A percentile compares a stretch with the other conserved stretches of the same genome.
These are phyloP conservation scores for Eucalyptus regnans DNA, from an alignment of 345 rosid species.

Conservation along the genomic window DNA sequence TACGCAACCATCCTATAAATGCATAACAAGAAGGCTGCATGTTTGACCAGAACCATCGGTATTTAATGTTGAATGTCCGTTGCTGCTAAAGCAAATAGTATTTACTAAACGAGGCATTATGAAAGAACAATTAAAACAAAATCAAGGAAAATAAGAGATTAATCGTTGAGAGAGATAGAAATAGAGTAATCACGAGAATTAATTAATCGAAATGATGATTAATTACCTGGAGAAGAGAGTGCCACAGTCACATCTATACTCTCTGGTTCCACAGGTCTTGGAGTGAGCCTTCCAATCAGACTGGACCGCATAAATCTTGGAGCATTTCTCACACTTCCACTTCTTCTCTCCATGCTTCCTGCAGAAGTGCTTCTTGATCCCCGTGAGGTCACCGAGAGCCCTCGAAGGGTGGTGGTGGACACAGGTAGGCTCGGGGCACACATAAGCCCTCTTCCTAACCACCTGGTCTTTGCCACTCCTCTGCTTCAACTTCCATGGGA, in stretches of 20 bases:
- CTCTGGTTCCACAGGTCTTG: constrained; percentile 90
- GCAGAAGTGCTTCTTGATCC: constrained; percentile 88
- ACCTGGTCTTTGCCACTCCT: constrained; percentile 23
- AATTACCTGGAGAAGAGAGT: constrained; percentile 78
- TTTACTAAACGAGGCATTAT: not conserved
- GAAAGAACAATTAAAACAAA: not conserved
- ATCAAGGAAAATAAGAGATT: not conserved
- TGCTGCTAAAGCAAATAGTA: not conserved
- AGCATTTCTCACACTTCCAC: constrained; percentile 94
- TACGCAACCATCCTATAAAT: not conserved
- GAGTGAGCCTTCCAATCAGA: constrained; percentile 98
- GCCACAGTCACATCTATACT: constrained; percentile 95
- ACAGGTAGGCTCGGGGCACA: constrained; percentile 71
- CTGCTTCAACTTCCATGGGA: constrained; percentile 94
- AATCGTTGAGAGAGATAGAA: not conserved
- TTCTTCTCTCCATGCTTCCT: constrained; percentile 95
- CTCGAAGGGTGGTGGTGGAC: constrained; percentile 92
- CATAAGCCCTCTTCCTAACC: constrained; percentile 50
- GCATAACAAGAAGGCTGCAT: not conserved
- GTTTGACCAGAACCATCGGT: not conserved
- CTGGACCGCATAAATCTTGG: constrained; percentile 90
- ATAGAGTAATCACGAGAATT: not conserved
- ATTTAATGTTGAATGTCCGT: not conserved
- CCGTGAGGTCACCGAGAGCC: constrained; percentile 93
- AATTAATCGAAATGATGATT: not conserved